Evolutionary conservation across 768 basidiomycete genomes (phyloP).

Genomic region (Termitomyces titanicus): DNA sequence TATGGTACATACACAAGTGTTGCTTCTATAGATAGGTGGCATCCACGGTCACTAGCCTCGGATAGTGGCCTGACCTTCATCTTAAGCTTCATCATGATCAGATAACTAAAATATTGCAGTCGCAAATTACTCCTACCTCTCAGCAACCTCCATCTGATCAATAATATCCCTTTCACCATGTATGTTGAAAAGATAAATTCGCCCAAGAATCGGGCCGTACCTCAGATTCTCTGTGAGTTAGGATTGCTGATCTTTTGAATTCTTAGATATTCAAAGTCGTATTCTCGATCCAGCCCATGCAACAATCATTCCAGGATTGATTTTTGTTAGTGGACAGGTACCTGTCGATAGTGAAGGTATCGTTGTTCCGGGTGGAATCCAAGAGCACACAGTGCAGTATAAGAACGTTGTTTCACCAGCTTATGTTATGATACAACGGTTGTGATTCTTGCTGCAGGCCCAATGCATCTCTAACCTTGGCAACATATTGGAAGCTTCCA

Average conservation of each 20-base stretch:
- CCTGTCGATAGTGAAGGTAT: constrained; percentile 46
- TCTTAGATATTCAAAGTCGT: constrained; percentile 7
- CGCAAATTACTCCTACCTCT: too few species aligned
- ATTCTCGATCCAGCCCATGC: constrained; percentile 48
- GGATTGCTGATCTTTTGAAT: neutral
- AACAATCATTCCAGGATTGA: constrained; percentile 52
- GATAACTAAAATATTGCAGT: neutral
- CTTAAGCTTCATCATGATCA: too few species aligned
- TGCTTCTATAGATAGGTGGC: too few species aligned
- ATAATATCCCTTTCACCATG: constrained; percentile 24
- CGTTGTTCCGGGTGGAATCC: constrained; percentile 51
- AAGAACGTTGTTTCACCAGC: neutral
- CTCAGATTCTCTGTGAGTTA: constrained; percentile 47
- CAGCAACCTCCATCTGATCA: neutral
- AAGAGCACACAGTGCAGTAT: constrained; percentile 55
- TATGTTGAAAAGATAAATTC: constrained; percentile 56
- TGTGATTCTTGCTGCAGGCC: constrained; percentile 30
- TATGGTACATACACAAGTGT: too few species aligned
- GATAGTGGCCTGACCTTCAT: neutral
- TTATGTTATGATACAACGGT: too few species aligned
- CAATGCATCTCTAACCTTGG: constrained; percentile 56
- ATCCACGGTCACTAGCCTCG: too few species aligned
- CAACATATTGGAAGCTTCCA: constrained; percentile 49
- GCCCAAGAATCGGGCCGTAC: constrained; percentile 36
- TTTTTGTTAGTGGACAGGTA: constrained; percentile 60